These are phyloP conservation scores for Trichoderma sp. DNA, from an alignment of 2,329 filamentous ascomycete genomes.

Conservation along the genomic window DNA sequence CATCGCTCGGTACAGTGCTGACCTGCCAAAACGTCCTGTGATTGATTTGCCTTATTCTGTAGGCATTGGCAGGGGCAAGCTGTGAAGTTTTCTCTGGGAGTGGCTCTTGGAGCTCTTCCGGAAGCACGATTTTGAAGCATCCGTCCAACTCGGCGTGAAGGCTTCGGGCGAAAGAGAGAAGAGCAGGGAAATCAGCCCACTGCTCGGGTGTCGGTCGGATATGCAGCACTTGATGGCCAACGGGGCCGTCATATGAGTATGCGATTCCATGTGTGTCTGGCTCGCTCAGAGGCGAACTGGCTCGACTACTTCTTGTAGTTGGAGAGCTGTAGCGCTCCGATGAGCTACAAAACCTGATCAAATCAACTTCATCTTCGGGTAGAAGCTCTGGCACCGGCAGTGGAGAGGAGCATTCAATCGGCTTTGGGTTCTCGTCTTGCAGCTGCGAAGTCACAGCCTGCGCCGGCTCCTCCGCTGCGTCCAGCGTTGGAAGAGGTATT, in stretches of 20 bases:
- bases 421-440: neutral
- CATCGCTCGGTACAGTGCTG: slow-evolving; percentile 37
- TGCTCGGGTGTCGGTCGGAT: slow-evolving; percentile 39
- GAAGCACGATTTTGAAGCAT: slow-evolving; percentile 43
- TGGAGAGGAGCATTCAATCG: neutral
- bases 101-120: slow-evolving; percentile 33
- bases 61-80: slow-evolving; percentile 39
- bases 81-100: slow-evolving; percentile 37
- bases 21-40: slow-evolving; percentile 41
- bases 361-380: neutral
- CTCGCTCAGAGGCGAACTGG: slow-evolving; percentile 32
- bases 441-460: neutral
- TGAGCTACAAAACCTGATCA: neutral
- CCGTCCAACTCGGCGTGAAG: slow-evolving; percentile 38
- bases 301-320: slow-evolving; percentile 17
- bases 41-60: slow-evolving; percentile 38
- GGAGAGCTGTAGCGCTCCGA: slow-evolving; percentile 1
- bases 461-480: neutral
- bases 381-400: neutral
- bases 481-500: neutral
- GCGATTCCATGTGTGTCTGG: slow-evolving; percentile 26
- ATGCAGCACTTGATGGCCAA: slow-evolving; percentile 36
- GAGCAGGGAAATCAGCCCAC: slow-evolving; percentile 40
- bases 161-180: slow-evolving; percentile 37
- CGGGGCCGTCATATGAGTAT: slow-evolving; percentile 36